Evolutionary conservation across 2,329 filamentous ascomycete species (phyloP).

Genomic region (Penicillium sp.): DNA sequence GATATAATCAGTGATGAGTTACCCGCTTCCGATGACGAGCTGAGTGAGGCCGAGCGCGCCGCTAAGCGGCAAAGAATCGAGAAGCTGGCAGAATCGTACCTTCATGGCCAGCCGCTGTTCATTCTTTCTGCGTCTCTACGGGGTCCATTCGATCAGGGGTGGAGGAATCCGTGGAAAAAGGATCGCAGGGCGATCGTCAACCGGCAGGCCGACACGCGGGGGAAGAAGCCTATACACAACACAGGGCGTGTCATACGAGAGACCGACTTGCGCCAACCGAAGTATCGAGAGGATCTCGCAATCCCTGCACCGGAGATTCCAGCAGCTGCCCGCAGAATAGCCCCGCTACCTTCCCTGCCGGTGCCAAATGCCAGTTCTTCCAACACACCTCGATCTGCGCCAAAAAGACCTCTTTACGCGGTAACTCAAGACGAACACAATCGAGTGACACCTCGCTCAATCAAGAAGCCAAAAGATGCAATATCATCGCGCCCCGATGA

Average conservation of each 20-base stretch:
- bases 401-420: not conserved
- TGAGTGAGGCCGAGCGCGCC: slow-evolving; percentile 33
- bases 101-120: slow-evolving; percentile 46
- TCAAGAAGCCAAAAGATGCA: slow-evolving; percentile 4
- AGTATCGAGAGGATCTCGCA: slow-evolving; percentile 20
- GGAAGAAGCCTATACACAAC: slow-evolving; percentile 3
- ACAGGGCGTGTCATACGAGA: slow-evolving; percentile 27
- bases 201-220: slow-evolving; percentile 5
- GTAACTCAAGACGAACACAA: not conserved
- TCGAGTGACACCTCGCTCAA: not conserved
- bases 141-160: slow-evolving; percentile 48
- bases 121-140: slow-evolving; percentile 49
- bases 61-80: slow-evolving; percentile 49
- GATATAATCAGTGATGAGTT: slow-evolving; percentile 32
- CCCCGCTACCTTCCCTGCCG: not conserved
- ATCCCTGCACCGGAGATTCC: not conserved
- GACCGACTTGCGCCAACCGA: slow-evolving; percentile 29
- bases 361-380: not conserved
- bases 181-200: slow-evolving; percentile 13
- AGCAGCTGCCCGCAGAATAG: not conserved
- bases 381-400: not conserved
- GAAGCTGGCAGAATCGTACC: slow-evolving; percentile 43
- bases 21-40: slow-evolving; percentile 44
- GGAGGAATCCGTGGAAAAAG: slow-evolving; percentile 51
- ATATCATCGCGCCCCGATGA: not conserved